phyloP scores from a whole-genome alignment of 192 early-diverging fungal species.

The Coemansia sp. region DNA sequence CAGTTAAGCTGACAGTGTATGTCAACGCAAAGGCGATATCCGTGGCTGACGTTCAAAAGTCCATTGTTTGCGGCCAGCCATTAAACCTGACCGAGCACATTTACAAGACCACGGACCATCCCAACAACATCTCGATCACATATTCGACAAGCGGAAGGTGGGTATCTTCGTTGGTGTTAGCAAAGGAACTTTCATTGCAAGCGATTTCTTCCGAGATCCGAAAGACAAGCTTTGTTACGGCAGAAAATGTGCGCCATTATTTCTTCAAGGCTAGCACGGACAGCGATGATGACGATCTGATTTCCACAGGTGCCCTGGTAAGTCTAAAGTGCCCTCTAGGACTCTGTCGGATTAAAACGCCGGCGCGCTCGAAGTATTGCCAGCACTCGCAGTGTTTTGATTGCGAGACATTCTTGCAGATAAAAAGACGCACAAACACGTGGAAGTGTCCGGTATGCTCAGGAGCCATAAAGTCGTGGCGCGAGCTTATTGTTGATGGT shows the following conservation, averaged over 20 bases:
- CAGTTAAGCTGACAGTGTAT: neutral
- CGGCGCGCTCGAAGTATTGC: conserved; percentile 64
- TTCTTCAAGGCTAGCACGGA: conserved; percentile 43
- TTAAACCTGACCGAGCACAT: conserved; percentile 24
- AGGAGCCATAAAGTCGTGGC: conserved; percentile 49
- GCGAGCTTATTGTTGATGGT: conserved; percentile 70
- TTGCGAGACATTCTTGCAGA: conserved; percentile 64
- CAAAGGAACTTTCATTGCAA: conserved; percentile 25
- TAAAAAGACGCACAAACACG: conserved; percentile 67
- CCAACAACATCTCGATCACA: conserved; percentile 25
- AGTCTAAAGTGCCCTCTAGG: conserved; percentile 77
- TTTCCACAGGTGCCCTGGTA: conserved; percentile 62
- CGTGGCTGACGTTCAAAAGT: neutral
- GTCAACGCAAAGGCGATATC: conserved; percentile 4
- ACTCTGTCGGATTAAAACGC: conserved; percentile 64
- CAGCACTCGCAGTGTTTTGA: conserved; percentile 88
- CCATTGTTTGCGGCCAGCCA: conserved; percentile 4
- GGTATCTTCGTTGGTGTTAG: conserved; percentile 21
- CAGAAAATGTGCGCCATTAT: conserved; percentile 34
- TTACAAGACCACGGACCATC: conserved; percentile 6
- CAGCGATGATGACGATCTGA: conserved; percentile 66
- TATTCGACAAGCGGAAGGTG: conserved; percentile 17
- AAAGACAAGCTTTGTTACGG: conserved; percentile 8
- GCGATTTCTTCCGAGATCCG: conserved; percentile 32
- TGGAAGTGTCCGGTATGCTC: conserved; percentile 81